Evolutionary conservation across 768 basidiomycete genomes (phyloP), one percentile per base, ranked within the genome.

Genomic region (Pulveroboletus sp.): DNA sequence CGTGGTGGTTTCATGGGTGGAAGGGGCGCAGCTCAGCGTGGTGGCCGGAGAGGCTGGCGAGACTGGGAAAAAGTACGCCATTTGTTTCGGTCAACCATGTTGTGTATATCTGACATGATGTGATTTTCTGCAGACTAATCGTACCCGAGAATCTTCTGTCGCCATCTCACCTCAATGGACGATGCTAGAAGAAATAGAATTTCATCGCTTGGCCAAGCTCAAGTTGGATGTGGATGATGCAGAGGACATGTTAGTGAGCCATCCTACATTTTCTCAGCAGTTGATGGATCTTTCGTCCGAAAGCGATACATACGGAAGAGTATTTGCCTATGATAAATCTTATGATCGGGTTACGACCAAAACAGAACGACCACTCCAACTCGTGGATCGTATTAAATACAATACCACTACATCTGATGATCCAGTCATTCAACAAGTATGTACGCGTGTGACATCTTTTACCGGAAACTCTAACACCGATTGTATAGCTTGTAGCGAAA

Each of bases 331-430:
- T 69, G 94, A 98, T 57, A 95, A 95, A 67, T 73, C 85, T 6
- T 99, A 91, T 66, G 97, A 99, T 70, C 90, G 94, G 47, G 80
- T 98, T 64, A 94, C 87, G 38, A 97, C 97, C 40, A 93, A 93
- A 72, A 85, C 84, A 5, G 94, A 97, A 69, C 82, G 82, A 51
- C 87, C 94, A 41, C 79, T 99, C 23, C 93, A 97, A 61, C 77
- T 91, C 39, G 81, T 94, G 49, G 97, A 98, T 69, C 87, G 93
- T 49, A 89, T 97, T 68, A 89, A 92, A 64, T 99, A 97, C 72
- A 98, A 98, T 68, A 87, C 93, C 16, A 97, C 97, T 1, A 97
- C 97, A 19, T 94, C 93, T 14, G 97, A 99, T 59, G 97, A 99
- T 65, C 95, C 97, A 4, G 78, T 99, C 67, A 97, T 99, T 53